These are phyloP conservation scores for Leccinum barrowsii DNA, from an alignment of 768 basidiomycete genomes.

Conservation along the genomic window DNA sequence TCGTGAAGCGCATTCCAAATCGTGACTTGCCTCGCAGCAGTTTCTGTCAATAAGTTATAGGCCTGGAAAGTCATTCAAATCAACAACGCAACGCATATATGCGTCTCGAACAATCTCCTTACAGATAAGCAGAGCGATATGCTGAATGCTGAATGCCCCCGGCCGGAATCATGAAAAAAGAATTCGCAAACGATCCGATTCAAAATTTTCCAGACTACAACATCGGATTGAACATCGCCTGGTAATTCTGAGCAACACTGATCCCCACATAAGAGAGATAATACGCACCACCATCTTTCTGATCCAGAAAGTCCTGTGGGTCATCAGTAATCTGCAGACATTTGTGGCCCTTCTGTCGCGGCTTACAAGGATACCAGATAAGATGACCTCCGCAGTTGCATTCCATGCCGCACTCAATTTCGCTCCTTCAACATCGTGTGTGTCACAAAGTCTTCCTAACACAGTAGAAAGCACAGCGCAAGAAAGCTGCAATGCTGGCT, in stretches of 20 bases:
- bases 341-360: background rate
- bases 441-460: constrained; percentile 36
- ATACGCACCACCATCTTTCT: constrained; percentile 18
- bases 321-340: constrained; percentile 12
- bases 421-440: constrained; percentile 18
- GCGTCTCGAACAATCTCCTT: constrained; percentile 8
- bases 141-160: constrained; percentile 19
- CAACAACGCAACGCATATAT: constrained; percentile 27
- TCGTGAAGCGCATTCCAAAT: constrained; percentile 48
- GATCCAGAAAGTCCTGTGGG: constrained; percentile 24
- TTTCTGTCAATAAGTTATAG: constrained; percentile 51
- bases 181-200: constrained; percentile 36
- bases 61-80: constrained; percentile 38
- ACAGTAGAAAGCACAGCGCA: constrained; percentile 39
- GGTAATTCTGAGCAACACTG: background rate
- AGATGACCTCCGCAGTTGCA: constrained; percentile 38
- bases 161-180: constrained; percentile 31
- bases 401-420: constrained; percentile 41
- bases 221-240: constrained; percentile 22
- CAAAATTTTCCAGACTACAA: constrained; percentile 24
- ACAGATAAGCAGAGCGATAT: constrained; percentile 25
- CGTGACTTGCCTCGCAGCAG: constrained; percentile 35
- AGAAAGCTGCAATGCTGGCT: constrained; percentile 39
- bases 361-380: constrained; percentile 52
- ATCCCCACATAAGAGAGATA: background rate